Conservation (phyloP, 805 yeast genomes). For the Ogataea methanolica region DNA sequence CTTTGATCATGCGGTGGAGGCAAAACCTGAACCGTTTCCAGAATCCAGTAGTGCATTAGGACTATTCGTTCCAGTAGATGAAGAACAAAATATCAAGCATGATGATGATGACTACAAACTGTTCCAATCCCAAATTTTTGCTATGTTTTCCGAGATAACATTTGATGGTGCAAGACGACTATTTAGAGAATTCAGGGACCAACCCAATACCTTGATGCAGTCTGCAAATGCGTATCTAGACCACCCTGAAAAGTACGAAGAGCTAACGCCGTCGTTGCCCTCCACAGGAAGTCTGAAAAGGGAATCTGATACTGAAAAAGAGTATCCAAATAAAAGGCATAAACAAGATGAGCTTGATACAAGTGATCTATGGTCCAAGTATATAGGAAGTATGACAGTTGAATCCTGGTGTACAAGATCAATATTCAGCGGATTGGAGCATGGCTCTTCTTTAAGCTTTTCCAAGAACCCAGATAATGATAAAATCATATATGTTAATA, state of each 20-base stretch:
- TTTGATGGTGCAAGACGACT: conserved; percentile 17
- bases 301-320: background rate
- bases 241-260: conserved; percentile 7
- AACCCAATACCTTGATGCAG: conserved; percentile 27
- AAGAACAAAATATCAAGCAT: background rate
- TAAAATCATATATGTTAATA: conserved; percentile 24
- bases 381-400: conserved; percentile 56
- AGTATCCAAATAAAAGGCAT: background rate
- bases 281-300: background rate
- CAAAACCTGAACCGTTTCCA: background rate
- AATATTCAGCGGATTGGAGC: conserved; percentile 41
- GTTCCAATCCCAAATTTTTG: conserved; percentile 30
- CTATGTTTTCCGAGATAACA: conserved; percentile 32
- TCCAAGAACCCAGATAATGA: conserved; percentile 15
- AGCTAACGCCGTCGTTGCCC: background rate
- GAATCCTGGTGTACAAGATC: conserved; percentile 75
- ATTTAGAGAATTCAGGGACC: conserved; percentile 23
- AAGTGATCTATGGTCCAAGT: conserved; percentile 24
- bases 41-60: background rate
- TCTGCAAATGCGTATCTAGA: conserved; percentile 41
- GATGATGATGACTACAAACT: conserved; percentile 16
- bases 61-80: background rate
- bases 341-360: background rate
- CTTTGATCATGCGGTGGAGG: conserved; percentile 7
- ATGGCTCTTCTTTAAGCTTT: conserved; percentile 32